Evolutionary conservation across 2,329 filamentous ascomycete genomes (phyloP), one percentile per base, ranked within the genome.

Genomic region (Exophiala dermatitidis): DNA sequence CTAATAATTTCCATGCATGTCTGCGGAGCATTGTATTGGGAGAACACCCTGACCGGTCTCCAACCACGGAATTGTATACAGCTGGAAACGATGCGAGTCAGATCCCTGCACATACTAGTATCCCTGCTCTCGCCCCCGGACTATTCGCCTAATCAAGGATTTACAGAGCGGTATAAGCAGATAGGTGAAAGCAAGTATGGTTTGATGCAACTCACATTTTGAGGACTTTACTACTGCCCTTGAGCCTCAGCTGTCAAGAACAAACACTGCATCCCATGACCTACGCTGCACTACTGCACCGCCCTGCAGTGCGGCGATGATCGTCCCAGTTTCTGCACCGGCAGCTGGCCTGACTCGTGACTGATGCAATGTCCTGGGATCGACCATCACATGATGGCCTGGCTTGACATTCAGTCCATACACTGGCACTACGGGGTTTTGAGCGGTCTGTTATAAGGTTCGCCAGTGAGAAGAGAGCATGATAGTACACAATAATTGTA

Each of bases 401-500:
- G 19, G 19, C 19, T 19, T 19, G 19, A 19, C 19, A 19, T 19
- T 19, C 19, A 19, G 19, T 19, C 19, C 19, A 19, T 19, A 19
- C 19, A 19, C 19, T 19, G 19, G 19, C 19, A 19, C 19, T 19
- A 19, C 19, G 19, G 19, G 19, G 19, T 26, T 48, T 37, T 19
- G 19, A 19, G 19, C 19, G 19, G 33, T 34, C 33, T 10, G 10
- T 10, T 34, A 10, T 12, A 8, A 38, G 36, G 4, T 7, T 38
- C 36, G 10, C 10, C 36, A n/a, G 9, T 28, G 41, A 44, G 19
- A 32, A 12, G 42, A 36, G 37, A 43, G 29, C 26, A 33, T 30
- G 19, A 8, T 38, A 26, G 38, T 41, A 41, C 38, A 28, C 26
- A 37, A 40, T 49, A 50, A 52, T 54, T 48, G 50, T 55, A 55